These are phyloP conservation scores for Cochlearia excelsa DNA, from an alignment of 345 rosid genomes.

Conservation along the genomic window DNA sequence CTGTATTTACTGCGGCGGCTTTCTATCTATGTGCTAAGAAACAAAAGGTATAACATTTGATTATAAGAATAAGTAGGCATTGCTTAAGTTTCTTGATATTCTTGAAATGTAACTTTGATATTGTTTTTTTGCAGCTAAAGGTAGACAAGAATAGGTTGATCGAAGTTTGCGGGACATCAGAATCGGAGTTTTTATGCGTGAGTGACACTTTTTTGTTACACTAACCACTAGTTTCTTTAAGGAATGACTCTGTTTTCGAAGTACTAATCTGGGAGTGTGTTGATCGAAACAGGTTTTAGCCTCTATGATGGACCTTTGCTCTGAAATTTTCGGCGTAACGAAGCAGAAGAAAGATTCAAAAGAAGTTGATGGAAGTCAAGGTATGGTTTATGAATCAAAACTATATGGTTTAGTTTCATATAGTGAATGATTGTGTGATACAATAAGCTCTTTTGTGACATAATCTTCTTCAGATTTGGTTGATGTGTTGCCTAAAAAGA, in stretches of 20 bases:
- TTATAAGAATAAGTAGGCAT: no score
- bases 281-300: conserved; percentile 17
- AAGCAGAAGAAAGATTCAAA: conserved; percentile 43
- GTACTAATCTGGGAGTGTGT: neutral
- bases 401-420: neutral
- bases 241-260: neutral
- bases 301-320: conserved; percentile 28
- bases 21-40: conserved; percentile 71
- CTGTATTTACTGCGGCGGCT: conserved; percentile 76
- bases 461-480: conserved; percentile 4
- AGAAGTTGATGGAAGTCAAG: neutral
- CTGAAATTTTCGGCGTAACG: conserved; percentile 18
- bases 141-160: conserved; percentile 66
- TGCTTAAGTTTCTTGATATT: no score
- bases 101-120: neutral
- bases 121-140: conserved; percentile 59
- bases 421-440: no score
- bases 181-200: conserved; percentile 66
- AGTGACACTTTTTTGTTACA: conserved; percentile 28
- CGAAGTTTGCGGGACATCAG: conserved; percentile 79
- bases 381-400: conserved; percentile 32
- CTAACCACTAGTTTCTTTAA: conserved; percentile 20
- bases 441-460: neutral
- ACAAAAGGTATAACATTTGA: conserved; percentile 46
- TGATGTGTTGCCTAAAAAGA: conserved; percentile 53